Percentiles rank a stretch among this genome's conserved stretches.
Conservation (phyloP, 140 eudicot genomes). For the Oenanthe javanica region DNA sequence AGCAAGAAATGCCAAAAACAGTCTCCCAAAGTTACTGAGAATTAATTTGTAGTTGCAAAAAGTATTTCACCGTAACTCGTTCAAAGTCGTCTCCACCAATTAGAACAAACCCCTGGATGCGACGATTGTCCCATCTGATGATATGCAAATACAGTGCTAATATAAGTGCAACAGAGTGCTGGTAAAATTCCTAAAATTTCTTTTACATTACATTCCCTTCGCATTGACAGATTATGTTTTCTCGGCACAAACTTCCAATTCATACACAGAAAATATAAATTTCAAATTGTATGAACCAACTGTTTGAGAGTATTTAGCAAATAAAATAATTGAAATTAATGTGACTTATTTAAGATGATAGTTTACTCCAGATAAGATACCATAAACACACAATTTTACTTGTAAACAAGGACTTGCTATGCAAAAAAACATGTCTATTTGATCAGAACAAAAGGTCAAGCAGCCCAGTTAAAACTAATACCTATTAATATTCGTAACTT, state of each 20-base stretch:
- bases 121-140: too few relatives aligned
- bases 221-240: neutral
- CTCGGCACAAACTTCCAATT: neutral
- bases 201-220: too few relatives aligned
- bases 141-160: too few relatives aligned
- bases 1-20: neutral
- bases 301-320: too few relatives aligned
- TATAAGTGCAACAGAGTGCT: too few relatives aligned
- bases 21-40: neutral
- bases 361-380: neutral
- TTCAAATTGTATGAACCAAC: too few relatives aligned
- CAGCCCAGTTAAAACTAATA: neutral
- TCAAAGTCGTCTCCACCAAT: neutral
- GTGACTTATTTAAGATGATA: too few relatives aligned
- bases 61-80: neutral
- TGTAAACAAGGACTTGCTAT: neutral
- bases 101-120: neutral
- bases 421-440: neutral
- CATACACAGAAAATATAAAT: neutral
- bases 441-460: neutral
- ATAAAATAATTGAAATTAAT: too few relatives aligned
- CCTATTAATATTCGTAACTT: slow-evolving; percentile 52
- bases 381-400: neutral
- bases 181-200: too few relatives aligned
- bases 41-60: neutral